A percentile compares a stretch with the other conserved stretches of the same genome.
Conservation (phyloP, 1,139 yeast species). For the Pichia sp. region DNA sequence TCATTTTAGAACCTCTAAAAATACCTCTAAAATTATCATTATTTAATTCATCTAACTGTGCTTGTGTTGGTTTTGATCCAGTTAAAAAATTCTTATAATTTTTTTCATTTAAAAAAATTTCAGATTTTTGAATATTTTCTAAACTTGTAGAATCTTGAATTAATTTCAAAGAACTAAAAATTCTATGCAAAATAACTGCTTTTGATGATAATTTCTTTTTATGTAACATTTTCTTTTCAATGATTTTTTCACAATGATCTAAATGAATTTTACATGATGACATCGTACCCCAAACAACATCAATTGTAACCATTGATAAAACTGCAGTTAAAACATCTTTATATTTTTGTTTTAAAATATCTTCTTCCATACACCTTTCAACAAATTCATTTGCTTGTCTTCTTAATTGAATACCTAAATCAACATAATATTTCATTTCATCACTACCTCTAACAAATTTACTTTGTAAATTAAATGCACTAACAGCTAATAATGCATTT, state of each 20-base stretch:
- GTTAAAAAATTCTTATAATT: constrained; percentile 29
- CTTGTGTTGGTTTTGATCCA: constrained; percentile 25
- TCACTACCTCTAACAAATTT: constrained; percentile 55
- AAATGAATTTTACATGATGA: constrained; percentile 74
- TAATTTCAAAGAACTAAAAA: constrained; percentile 66
- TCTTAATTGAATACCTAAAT: constrained; percentile 66
- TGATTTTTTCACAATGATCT: constrained; percentile 70
- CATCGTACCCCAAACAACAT: constrained; percentile 89
- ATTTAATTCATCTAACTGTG: constrained; percentile 23
- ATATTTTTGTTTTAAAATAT: constrained; percentile 54
- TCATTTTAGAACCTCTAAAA: constrained; percentile 18
- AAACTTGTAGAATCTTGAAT: constrained; percentile 69
- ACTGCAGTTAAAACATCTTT: constrained; percentile 82
- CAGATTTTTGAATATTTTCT: constrained; percentile 35
- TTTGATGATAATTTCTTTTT: constrained; percentile 67
- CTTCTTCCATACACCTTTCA: constrained; percentile 48
- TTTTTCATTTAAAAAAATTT: constrained; percentile 29
- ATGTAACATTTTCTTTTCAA: constrained; percentile 58
- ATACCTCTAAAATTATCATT: constrained; percentile 22
- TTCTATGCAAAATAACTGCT: constrained; percentile 71
- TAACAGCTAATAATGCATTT: constrained; percentile 74
- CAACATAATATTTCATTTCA: constrained; percentile 63
- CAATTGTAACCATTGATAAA: constrained; percentile 81
- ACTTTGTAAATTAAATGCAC: constrained; percentile 75
- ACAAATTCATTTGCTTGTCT: constrained; percentile 69